phyloP scores from a whole-genome alignment of 2,329 filamentous ascomycete genomes.

The Colletotrichum euphorbiae region DNA sequence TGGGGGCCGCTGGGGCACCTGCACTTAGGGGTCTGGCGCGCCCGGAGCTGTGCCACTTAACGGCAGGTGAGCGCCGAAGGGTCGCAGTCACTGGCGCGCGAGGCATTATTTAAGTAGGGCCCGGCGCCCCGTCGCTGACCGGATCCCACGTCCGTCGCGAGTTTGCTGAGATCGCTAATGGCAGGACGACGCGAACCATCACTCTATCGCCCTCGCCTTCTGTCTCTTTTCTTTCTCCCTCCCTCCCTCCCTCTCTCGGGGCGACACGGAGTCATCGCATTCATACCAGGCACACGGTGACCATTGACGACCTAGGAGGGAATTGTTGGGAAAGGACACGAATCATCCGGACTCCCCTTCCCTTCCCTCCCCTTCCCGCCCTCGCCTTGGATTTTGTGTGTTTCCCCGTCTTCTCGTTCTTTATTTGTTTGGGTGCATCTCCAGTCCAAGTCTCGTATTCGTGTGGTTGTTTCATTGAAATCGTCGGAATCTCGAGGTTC shows the following conservation, averaged over 20 bases:
- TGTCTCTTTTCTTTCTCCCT: too few species aligned
- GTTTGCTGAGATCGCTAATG: slow-evolving; percentile 36
- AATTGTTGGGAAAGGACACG: slow-evolving; percentile 9
- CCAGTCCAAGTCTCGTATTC: neutral
- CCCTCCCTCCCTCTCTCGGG: too few species aligned
- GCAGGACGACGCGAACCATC: slow-evolving; percentile 37
- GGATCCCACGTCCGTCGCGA: slow-evolving; percentile 9
- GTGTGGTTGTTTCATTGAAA: neutral
- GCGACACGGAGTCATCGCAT: too few species aligned
- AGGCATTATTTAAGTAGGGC: slow-evolving; percentile 36
- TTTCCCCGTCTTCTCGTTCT: slow-evolving; percentile 8
- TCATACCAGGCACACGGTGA: too few species aligned
- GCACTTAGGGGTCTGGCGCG: slow-evolving; percentile 41
- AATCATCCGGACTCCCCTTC: neutral
- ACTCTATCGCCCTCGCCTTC: neutral
- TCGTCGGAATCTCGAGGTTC: slow-evolving; percentile 29
- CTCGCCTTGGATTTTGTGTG: neutral
- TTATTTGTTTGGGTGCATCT: slow-evolving; percentile 1
- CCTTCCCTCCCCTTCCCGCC: neutral
- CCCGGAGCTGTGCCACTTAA: slow-evolving; percentile 38
- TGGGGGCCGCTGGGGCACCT: slow-evolving; percentile 36
- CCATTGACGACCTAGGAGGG: too few species aligned
- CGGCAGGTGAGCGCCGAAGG: slow-evolving; percentile 28
- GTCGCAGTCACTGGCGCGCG: neutral
- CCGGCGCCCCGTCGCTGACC: slow-evolving; percentile 17